A percentile compares a stretch with the other conserved stretches of the same genome.
Evolutionary conservation across 768 basidiomycete species (phyloP).

Genomic region (Hygrocybe coccinea): DNA sequence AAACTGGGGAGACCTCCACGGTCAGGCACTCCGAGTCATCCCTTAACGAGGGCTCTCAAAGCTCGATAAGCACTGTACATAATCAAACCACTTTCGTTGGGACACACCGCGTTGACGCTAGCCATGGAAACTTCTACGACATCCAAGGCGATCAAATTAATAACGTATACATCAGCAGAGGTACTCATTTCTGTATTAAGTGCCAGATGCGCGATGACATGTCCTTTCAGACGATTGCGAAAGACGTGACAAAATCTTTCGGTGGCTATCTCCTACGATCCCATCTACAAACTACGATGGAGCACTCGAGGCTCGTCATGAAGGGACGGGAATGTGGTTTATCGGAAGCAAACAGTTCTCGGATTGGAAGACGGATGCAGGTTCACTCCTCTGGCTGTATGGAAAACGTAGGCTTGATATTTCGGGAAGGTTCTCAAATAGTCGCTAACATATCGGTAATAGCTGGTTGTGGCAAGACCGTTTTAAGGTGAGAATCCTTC

Average conservation of each 20-base stretch:
- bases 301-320: background rate
- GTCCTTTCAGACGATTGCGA: background rate
- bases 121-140: background rate
- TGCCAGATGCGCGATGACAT: background rate
- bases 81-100: background rate
- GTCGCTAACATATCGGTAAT: background rate
- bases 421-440: background rate
- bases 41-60: background rate
- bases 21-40: too few relatives aligned
- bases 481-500: constrained; percentile 3
- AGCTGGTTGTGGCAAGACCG: constrained; percentile 9
- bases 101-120: background rate
- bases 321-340: background rate
- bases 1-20: too few relatives aligned
- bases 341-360: background rate
- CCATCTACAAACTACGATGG: background rate
- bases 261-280: background rate
- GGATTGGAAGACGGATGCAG: background rate
- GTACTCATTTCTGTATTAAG: background rate
- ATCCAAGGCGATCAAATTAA: background rate
- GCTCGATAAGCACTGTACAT: background rate
- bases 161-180: background rate
- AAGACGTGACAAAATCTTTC: too few relatives aligned
- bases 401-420: background rate
- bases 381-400: background rate